phyloP scores from a whole-genome alignment of 192 early-diverging fungal species.

The Coemansia asiatica region DNA sequence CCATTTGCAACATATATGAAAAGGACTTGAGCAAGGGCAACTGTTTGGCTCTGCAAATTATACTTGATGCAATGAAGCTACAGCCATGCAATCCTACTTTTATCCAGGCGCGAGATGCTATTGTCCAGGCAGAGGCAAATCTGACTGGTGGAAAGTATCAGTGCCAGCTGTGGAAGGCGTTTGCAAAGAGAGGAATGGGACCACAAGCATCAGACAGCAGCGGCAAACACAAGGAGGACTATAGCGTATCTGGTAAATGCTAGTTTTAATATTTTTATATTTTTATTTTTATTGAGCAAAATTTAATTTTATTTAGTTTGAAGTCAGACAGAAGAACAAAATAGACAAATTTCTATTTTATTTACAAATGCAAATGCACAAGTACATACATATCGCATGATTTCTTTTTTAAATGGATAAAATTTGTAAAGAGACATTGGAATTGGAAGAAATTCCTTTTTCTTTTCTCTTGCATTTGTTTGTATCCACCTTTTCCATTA shows the following conservation, averaged over 20 bases:
- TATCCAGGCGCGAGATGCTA: constrained; percentile 62
- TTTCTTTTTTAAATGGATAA: too few species aligned
- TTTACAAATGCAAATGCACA: too few species aligned
- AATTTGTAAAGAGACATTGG: too few species aligned
- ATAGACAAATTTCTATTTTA: too few species aligned
- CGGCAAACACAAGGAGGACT: constrained; percentile 37
- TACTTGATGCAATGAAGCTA: constrained; percentile 60
- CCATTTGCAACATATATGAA: constrained; percentile 59
- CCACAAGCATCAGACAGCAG: constrained; percentile 12
- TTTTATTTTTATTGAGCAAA: neutral
- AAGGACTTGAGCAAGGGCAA: constrained; percentile 54
- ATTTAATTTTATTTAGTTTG: neutral
- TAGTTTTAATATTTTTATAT: neutral
- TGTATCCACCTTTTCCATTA: too few species aligned
- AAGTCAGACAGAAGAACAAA: too few species aligned
- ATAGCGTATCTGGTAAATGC: constrained; percentile 17
- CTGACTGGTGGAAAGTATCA: constrained; percentile 55
- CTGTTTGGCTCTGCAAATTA: constrained; percentile 52
- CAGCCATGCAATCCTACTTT: constrained; percentile 70
- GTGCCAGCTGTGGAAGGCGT: constrained; percentile 63
- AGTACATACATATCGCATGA: too few species aligned
- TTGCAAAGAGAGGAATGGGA: constrained; percentile 70
- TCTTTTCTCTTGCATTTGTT: too few species aligned
- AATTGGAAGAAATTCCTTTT: too few species aligned
- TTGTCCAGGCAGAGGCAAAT: constrained; percentile 59